phyloP scores from a whole-genome alignment of 2,329 filamentous ascomycete species.

The Fusarium mangiferae region DNA sequence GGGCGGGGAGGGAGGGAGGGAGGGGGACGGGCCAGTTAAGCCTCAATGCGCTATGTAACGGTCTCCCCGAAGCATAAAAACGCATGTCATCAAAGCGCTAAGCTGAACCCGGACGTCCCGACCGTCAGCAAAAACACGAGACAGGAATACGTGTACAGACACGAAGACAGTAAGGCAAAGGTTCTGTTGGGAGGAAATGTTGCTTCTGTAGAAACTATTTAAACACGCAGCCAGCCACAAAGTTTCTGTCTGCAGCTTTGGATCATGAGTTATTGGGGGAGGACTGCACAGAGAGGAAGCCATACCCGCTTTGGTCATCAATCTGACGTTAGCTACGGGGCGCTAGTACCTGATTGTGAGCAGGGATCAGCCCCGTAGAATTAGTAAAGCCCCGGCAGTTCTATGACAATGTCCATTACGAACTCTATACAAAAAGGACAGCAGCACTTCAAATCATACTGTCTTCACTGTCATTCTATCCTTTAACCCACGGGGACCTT shows the following conservation, averaged over 20 bases:
- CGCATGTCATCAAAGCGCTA: constrained; percentile 17
- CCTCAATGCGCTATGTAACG: constrained; percentile 24
- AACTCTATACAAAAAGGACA: constrained; percentile 27
- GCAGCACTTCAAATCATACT: background rate
- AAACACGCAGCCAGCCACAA: background rate
- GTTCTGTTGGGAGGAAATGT: background rate
- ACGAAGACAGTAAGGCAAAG: background rate
- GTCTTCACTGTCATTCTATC: background rate
- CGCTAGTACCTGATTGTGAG: constrained; percentile 16
- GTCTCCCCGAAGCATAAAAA: constrained; percentile 11
- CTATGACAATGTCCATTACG: background rate
- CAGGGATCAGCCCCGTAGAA: constrained; percentile 13
- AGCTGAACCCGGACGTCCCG: constrained; percentile 12
- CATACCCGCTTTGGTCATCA: constrained; percentile 13
- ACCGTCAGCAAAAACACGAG: background rate
- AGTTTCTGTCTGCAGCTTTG: background rate
- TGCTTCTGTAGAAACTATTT: background rate
- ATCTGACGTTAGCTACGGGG: constrained; percentile 16
- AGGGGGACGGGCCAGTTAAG: constrained; percentile 7
- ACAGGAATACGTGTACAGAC: background rate
- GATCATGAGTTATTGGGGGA: background rate
- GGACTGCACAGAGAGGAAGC: background rate
- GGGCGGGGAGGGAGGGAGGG: too few species aligned
- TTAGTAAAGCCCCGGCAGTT: constrained; percentile 11
- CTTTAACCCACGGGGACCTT: background rate